Evolutionary conservation across 2,329 filamentous ascomycete genomes (phyloP).

Genomic region (Xylariaceae sp.): DNA sequence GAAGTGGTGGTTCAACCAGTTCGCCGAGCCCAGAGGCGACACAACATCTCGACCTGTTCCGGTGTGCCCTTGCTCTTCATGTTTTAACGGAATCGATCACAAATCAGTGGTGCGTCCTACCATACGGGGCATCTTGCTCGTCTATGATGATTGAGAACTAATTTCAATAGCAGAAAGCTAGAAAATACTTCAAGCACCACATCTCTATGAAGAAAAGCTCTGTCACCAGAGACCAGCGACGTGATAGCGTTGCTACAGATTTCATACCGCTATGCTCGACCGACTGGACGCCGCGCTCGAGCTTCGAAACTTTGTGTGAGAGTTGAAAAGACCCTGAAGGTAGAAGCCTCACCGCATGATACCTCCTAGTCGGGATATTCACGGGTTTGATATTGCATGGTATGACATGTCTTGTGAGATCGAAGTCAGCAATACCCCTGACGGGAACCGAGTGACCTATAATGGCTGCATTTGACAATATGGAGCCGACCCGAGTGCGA

Average conservation of each 20-base stretch:
- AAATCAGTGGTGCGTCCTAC: conserved; percentile 17
- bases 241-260: conserved; percentile 26
- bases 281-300: conserved; percentile 14
- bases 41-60: conserved; percentile 11
- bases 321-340: no score
- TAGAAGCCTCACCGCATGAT: no score
- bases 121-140: background rate
- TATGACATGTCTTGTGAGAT: no score
- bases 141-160: conserved; percentile 1
- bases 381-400: no score
- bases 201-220: conserved; percentile 3
- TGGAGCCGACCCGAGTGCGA: no score
- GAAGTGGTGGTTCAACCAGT: conserved; percentile 25
- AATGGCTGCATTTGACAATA: no score
- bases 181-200: conserved; percentile 3
- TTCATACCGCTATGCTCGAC: conserved; percentile 21
- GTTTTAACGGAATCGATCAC: conserved; percentile 23
- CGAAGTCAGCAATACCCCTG: no score
- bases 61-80: conserved; percentile 26
- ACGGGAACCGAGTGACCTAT: no score
- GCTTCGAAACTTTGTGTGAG: conserved; percentile 15
- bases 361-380: no score
- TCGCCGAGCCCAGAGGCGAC: conserved; percentile 18
- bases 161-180: conserved; percentile 10
- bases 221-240: conserved; percentile 9